phyloP scores from a whole-genome alignment of 169 alveolate genomes.

The Toxoplasma gondii region DNA sequence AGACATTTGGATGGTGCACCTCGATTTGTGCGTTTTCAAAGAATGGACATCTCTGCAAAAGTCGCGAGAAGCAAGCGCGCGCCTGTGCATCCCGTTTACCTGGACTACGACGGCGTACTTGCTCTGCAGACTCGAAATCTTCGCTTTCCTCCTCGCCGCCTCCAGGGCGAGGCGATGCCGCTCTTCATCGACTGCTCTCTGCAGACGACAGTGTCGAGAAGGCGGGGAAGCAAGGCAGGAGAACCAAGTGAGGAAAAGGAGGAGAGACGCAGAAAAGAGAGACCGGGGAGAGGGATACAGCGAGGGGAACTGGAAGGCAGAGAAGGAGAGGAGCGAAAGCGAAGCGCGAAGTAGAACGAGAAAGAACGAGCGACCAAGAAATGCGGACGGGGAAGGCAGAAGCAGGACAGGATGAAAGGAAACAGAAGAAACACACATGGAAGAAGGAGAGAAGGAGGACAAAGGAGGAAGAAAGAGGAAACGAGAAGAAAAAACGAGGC shows the following conservation, averaged over 20 bases:
- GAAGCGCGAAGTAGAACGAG: background rate
- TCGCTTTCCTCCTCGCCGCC: background rate
- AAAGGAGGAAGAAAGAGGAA: too few relatives aligned
- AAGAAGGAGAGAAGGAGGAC: background rate
- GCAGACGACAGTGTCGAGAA: background rate
- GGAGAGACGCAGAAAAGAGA: background rate
- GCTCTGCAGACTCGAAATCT: background rate
- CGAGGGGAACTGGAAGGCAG: background rate
- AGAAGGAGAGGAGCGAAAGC: background rate
- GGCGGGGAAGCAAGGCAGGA: background rate
- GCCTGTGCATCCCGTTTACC: background rate
- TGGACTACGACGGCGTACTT: background rate
- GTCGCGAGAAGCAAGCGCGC: too few relatives aligned
- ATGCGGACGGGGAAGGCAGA: background rate
- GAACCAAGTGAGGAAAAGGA: background rate
- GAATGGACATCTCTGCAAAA: too few relatives aligned
- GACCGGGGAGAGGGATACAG: background rate
- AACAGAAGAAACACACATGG: background rate
- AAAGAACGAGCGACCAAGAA: background rate
- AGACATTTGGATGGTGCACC: too few relatives aligned
- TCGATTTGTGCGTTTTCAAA: too few relatives aligned
- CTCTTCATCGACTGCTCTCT: background rate
- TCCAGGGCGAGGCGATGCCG: background rate
- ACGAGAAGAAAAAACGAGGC: too few relatives aligned
- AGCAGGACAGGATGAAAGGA: background rate